phyloP scores from a whole-genome alignment of 441 rosid species.

The Dalechampia spathulata region DNA sequence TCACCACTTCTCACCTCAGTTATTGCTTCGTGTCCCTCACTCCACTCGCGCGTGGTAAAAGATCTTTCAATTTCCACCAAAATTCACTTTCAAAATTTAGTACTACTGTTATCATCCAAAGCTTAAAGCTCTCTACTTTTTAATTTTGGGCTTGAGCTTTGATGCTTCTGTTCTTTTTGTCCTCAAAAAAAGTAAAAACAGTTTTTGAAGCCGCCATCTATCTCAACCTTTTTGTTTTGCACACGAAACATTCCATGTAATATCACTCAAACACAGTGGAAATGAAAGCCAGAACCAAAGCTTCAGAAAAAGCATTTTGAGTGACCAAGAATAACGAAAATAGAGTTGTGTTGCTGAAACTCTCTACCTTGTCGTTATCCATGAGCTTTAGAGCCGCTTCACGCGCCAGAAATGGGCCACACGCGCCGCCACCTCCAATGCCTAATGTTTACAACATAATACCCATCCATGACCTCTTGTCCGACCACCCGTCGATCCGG shows the following conservation, averaged over 20 bases:
- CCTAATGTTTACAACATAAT: conserved; percentile 54
- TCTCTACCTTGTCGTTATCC: too few species aligned
- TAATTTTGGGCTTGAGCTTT: too few species aligned
- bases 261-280: too few species aligned
- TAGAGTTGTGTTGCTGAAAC: not conserved
- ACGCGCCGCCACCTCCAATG: conserved; percentile 21
- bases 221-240: too few species aligned
- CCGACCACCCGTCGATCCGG: conserved; percentile 90
- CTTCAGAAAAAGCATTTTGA: too few species aligned
- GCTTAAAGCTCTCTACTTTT: too few species aligned
- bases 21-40: conserved; percentile 4
- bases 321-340: not conserved
- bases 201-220: too few species aligned
- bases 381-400: conserved; percentile 22
- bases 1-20: not conserved
- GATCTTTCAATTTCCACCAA: not conserved
- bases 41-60: conserved; percentile 11
- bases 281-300: too few species aligned
- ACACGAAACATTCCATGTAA: too few species aligned
- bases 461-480: conserved; percentile 77
- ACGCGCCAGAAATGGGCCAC: conserved; percentile 20
- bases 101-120: too few species aligned
- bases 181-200: too few species aligned
- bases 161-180: too few species aligned
- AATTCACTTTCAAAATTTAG: not conserved